Conservation (phyloP, 305 asterid species). For the Ilex paraguariensis region DNA sequence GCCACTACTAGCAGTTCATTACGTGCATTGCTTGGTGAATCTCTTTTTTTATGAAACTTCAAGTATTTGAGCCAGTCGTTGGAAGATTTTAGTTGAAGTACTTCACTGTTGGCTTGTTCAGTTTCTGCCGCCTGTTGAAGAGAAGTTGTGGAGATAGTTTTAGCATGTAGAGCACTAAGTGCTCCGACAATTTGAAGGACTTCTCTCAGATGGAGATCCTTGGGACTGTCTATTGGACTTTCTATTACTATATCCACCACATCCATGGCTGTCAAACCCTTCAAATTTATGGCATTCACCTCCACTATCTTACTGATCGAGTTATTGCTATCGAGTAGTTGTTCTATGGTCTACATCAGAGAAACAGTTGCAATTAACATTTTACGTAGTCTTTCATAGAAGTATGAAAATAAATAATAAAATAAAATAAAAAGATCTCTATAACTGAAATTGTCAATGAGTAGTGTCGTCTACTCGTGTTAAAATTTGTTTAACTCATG, state of each 20-base stretch:
- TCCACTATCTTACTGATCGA: slow-evolving; percentile 3
- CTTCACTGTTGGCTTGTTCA: background rate
- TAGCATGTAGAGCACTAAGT: background rate
- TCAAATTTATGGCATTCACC: slow-evolving; percentile 14
- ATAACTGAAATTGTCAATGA: too few species aligned
- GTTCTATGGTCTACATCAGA: background rate
- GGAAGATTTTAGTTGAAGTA: background rate
- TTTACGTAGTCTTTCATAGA: too few species aligned
- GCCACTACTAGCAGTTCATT: too few species aligned
- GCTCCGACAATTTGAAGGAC: slow-evolving; percentile 5
- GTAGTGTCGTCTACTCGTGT: too few species aligned
- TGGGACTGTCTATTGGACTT: slow-evolving; percentile 19
- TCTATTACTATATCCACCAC: slow-evolving; percentile 6
- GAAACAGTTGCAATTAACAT: too few species aligned
- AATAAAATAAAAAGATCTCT: too few species aligned
- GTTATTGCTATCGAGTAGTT: slow-evolving; percentile 12
- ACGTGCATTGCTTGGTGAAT: slow-evolving; percentile 17
- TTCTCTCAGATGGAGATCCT: background rate
- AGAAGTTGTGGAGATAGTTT: background rate
- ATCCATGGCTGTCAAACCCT: slow-evolving; percentile 22
- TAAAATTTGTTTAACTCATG: too few species aligned
- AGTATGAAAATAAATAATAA: too few species aligned
- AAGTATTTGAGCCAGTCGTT: slow-evolving; percentile 26
- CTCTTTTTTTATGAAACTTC: slow-evolving; percentile 26
- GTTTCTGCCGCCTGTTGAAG: background rate